Evolutionary conservation across 257 asterid species (phyloP), one percentile per base, ranked within the genome.

Genomic region (Solanum verrucosum): DNA sequence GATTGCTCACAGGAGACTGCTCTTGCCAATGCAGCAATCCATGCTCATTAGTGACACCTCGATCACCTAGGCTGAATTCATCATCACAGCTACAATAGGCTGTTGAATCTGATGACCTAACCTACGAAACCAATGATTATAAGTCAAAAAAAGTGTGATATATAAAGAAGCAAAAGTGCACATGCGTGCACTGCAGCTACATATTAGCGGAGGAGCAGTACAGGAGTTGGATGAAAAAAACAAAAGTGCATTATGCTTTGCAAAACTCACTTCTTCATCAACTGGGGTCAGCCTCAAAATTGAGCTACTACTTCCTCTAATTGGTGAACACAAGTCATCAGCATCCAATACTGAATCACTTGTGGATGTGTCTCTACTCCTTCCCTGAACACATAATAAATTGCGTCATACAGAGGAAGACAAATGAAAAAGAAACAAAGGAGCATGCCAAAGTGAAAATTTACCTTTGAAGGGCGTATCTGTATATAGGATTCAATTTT

Each of bases 21-120:
- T 88, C 89, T 85, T 87, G 87, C 46, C 78, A 84, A 84, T 44
- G 49, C 70, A 84, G 92, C 83, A 88, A 14, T 77, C 89, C 92
- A 67, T 83, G 94, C 87, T 91, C 95, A 88, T 85, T 86, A 82
- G 88, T 90, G 87, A 82, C 70, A 87, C 86, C 92, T 89, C 90
- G 89, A 84, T 91, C 92, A 79, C 84, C 92, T 88, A 90, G 92
- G 83, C 90, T 90, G 86, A 93, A 92, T 65, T 92, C 94, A 89
- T 95, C 98, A 59, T 94, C 91, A 42, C 98, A 95, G 89, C 93
- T 95, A 79, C 94, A 95, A 92, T 92, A 95, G 87, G 91, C 84
- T 56, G 95, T 93, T 56, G 94, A 90, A 88, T 94, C 98, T 83
- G 96, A 91, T 87, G 90, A 84, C 86, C 89, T 90, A 86, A 92